A percentile compares a stretch with the other conserved stretches of the same genome.
These are phyloP conservation scores for Avena insularis DNA, from an alignment of 176 grass and related monocot genomes.

Conservation along the genomic window DNA sequence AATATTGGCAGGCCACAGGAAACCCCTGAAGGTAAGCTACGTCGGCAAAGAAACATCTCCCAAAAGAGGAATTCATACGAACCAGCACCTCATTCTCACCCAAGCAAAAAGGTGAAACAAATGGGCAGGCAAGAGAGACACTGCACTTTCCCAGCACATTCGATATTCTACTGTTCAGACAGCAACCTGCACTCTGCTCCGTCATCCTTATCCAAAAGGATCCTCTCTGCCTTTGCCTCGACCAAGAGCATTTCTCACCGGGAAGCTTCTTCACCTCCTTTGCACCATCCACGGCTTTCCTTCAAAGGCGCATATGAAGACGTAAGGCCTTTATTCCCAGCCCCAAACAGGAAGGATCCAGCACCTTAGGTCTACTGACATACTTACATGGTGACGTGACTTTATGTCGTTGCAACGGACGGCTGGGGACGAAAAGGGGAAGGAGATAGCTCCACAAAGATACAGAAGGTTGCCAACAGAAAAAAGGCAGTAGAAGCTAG, in stretches of 20 bases:
- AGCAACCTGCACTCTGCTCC: conserved; percentile 1
- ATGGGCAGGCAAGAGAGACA: conserved; percentile 1
- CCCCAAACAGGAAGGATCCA: conserved; percentile 13
- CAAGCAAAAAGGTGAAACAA: background rate
- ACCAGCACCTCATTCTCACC: conserved; percentile 33
- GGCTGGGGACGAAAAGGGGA: conserved; percentile 30
- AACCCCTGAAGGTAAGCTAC: background rate
- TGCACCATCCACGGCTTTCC: conserved; percentile 8
- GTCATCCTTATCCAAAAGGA: conserved; percentile 49
- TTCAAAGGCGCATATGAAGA: background rate
- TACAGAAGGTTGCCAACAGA: background rate
- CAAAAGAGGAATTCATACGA: background rate
- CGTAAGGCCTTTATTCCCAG: conserved; percentile 35
- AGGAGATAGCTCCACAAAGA: conserved; percentile 33
- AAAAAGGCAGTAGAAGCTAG: background rate
- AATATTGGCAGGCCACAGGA: background rate
- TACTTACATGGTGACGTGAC: background rate
- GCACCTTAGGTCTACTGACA: conserved; percentile 7
- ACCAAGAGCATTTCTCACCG: conserved; percentile 31
- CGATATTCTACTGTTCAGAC: conserved; percentile 33
- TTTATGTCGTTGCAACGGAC: conserved; percentile 34
- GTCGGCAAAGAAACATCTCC: too few relatives aligned
- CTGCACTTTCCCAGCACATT: background rate
- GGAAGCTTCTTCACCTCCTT: conserved; percentile 24
- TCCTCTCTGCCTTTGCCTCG: background rate